Percentiles rank a stretch among this genome's conserved stretches.
Conservation (phyloP, 2,329 filamentous ascomycete genomes). For the Monascus ruber region DNA sequence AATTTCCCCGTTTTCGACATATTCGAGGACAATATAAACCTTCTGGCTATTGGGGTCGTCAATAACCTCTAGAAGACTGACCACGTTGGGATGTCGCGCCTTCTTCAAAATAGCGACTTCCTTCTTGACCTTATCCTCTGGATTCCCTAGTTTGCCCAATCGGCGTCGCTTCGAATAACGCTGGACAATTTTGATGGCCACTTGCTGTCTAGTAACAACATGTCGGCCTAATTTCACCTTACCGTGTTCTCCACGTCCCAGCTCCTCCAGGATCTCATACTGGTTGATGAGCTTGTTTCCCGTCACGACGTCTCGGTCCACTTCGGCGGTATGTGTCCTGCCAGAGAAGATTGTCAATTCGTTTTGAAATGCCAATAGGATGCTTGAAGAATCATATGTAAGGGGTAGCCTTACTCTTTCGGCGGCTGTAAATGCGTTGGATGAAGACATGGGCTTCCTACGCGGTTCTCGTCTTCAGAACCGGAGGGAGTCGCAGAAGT, state of each 20-base stretch:
- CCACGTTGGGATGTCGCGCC: slow-evolving; percentile 92
- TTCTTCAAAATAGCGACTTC: slow-evolving; percentile 98
- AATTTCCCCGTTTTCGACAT: slow-evolving; percentile 87
- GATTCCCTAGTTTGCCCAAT: slow-evolving; percentile 62
- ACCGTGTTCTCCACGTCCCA: slow-evolving; percentile 89
- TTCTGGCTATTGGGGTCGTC: slow-evolving; percentile 94
- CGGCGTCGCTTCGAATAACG: slow-evolving; percentile 87
- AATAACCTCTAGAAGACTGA: slow-evolving; percentile 90
- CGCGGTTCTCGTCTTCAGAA: slow-evolving; percentile 25
- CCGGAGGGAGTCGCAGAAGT: slow-evolving; percentile 20
- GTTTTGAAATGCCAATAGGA: slow-evolving; percentile 1
- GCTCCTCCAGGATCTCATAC: slow-evolving; percentile 93
- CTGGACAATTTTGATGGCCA: slow-evolving; percentile 98
- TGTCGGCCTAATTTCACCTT: slow-evolving; percentile 94
- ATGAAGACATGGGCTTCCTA: slow-evolving; percentile 54
- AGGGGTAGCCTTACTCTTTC: slow-evolving; percentile 51
- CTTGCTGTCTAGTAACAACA: slow-evolving; percentile 60
- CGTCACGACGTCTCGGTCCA: slow-evolving; percentile 78
- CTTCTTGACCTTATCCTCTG: slow-evolving; percentile 67
- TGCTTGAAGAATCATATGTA: too few relatives aligned
- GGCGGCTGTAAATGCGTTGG: slow-evolving; percentile 62
- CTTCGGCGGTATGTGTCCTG: slow-evolving; percentile 79
- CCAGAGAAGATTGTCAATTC: slow-evolving; percentile 4
- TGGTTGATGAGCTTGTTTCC: slow-evolving; percentile 96
- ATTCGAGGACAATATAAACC: slow-evolving; percentile 95